A percentile compares a stretch with the other conserved stretches of the same genome.
phyloP scores from a whole-genome alignment of 331 rosid species.

The Dryas integrifolia region DNA sequence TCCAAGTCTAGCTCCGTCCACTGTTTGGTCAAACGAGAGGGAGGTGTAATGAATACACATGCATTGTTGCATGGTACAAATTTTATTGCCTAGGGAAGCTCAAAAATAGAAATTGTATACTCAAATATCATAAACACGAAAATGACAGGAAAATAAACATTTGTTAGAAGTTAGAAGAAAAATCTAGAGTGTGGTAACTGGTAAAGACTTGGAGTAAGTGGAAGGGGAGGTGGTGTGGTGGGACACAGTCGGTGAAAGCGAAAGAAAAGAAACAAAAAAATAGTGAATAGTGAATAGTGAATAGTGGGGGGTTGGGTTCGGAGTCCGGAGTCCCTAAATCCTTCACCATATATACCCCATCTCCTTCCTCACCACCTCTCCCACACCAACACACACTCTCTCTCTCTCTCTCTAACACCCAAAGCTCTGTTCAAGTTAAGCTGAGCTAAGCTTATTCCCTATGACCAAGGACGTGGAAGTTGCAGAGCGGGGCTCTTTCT shows the following conservation, averaged over 20 bases:
- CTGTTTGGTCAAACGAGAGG: no score
- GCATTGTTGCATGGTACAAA: no score
- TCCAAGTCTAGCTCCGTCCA: no score
- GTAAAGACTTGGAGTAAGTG: background rate
- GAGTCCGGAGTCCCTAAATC: background rate
- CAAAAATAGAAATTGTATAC: background rate
- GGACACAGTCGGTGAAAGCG: conserved; percentile 8
- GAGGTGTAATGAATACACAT: no score
- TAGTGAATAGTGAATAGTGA: no score
- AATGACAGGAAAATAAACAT: background rate
- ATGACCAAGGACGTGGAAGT: conserved; percentile 36
- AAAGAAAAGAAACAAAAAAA: background rate
- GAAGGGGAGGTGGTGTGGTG: background rate
- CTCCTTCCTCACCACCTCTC: background rate
- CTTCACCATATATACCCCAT: conserved; percentile 20
- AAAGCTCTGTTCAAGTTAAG: background rate
- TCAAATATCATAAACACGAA: background rate
- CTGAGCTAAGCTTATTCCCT: background rate
- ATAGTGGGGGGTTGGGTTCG: background rate
- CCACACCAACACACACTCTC: background rate
- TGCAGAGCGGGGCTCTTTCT: conserved; percentile 27
- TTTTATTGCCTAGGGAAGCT: no score
- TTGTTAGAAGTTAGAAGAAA: background rate
- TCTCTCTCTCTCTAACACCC: background rate
- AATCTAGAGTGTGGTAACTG: background rate